A percentile compares a stretch with the other conserved stretches of the same genome.
Conservation (phyloP, 495 filamentous ascomycete species). For the Aspergillus sclerotiicarbonarius region DNA sequence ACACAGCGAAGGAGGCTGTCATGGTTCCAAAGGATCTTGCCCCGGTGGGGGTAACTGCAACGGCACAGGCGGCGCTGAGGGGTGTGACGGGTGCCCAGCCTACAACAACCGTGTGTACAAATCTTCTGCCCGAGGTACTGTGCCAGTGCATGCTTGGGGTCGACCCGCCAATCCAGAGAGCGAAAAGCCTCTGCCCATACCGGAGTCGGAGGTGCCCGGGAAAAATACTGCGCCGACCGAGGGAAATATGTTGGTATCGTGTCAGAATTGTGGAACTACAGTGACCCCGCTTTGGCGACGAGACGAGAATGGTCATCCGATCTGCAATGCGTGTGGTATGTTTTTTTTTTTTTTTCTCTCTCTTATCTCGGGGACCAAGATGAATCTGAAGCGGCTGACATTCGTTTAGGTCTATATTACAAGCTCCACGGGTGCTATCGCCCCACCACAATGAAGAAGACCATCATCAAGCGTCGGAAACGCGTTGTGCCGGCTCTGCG, state of each 20-base stretch:
- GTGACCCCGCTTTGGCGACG: conserved; percentile 95
- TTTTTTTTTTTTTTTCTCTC: conserved; percentile 22
- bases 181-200: conserved; percentile 23
- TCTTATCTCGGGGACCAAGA: neutral
- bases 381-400: conserved; percentile 22
- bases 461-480: conserved; percentile 92
- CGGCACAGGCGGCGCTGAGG: conserved; percentile 93
- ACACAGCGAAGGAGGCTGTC: conserved; percentile 33
- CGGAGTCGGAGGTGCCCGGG: conserved; percentile 20
- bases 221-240: conserved; percentile 35
- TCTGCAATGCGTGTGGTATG: conserved; percentile 98
- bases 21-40: conserved; percentile 73
- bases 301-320: conserved; percentile 92
- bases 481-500: conserved; percentile 83
- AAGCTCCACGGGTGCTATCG: conserved; percentile 93
- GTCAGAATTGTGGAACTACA: conserved; percentile 96
- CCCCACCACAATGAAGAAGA: conserved; percentile 95
- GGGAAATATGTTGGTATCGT: conserved; percentile 81
- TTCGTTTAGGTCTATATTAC: conserved; percentile 80
- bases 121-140: conserved; percentile 49
- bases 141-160: conserved; percentile 34
- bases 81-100: conserved; percentile 92
- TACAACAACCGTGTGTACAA: conserved; percentile 97
- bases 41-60: conserved; percentile 95
- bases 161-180: conserved; percentile 21